Percentiles rank a stretch among this genome's conserved stretches.
Evolutionary conservation across 2,329 filamentous ascomycete genomes (phyloP).

Genomic region (Penicillium sp.): DNA sequence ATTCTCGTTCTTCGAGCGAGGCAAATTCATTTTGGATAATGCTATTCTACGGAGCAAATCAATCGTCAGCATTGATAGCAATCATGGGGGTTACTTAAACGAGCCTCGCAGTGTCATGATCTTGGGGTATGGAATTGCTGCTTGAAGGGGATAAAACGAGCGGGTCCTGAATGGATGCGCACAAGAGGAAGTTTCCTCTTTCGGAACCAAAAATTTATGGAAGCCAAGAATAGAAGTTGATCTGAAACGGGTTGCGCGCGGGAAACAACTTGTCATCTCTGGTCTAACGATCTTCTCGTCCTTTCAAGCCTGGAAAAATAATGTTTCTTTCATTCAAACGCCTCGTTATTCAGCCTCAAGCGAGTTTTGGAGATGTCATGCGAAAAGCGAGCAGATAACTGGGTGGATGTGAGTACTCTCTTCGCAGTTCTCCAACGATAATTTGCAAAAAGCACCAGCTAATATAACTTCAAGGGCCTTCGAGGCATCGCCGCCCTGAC

Average conservation of each 20-base stretch:
- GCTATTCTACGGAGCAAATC: not conserved
- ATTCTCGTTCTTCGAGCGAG: not conserved
- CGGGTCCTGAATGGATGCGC: not conserved
- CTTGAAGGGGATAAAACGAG: too few relatives aligned
- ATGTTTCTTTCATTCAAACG: not conserved
- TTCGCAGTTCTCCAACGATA: too few relatives aligned
- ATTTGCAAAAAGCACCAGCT: not conserved
- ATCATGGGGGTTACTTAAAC: not conserved
- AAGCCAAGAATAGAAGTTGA: too few relatives aligned
- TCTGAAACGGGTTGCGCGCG: not conserved
- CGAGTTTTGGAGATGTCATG: not conserved
- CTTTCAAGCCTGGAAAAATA: not conserved
- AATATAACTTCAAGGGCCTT: slow-evolving; percentile 36
- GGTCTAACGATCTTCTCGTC: not conserved
- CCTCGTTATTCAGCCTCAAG: not conserved
- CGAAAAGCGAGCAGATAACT: slow-evolving; percentile 10
- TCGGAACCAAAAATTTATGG: not conserved
- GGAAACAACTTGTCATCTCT: not conserved
- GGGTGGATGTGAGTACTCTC: slow-evolving; percentile 10
- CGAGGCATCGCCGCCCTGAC: slow-evolving; percentile 46
- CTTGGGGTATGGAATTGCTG: not conserved
- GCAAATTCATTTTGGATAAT: not conserved
- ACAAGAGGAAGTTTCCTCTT: not conserved
- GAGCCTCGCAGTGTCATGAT: not conserved
- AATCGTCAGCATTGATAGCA: not conserved